Evolutionary conservation across 768 basidiomycete genomes (phyloP).

Genomic region (Suillus americanus): DNA sequence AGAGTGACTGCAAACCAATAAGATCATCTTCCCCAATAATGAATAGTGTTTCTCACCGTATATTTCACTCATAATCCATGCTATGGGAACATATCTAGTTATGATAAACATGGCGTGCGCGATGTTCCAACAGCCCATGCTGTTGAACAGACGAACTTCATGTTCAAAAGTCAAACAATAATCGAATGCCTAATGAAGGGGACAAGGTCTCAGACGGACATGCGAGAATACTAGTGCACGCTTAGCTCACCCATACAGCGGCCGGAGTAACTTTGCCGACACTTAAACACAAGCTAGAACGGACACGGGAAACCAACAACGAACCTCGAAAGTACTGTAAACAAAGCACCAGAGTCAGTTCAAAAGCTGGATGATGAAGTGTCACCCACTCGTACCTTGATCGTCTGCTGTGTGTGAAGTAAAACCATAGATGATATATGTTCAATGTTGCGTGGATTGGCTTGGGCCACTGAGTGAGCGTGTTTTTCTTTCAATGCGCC

Average conservation of each 20-base stretch:
- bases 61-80: constrained; percentile 4
- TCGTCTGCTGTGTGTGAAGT: constrained; percentile 10
- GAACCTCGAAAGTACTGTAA: constrained; percentile 13
- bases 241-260: constrained; percentile 9
- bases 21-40: neutral
- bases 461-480: neutral
- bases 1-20: neutral
- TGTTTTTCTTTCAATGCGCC: neutral
- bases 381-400: constrained; percentile 6
- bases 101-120: constrained; percentile 9
- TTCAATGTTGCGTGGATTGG: neutral
- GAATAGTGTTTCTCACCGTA: constrained; percentile 7
- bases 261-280: constrained; percentile 9
- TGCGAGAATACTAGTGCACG: neutral
- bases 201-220: neutral
- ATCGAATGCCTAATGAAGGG: constrained; percentile 6
- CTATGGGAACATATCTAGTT: constrained; percentile 12
- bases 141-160: constrained; percentile 11
- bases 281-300: too few relatives aligned
- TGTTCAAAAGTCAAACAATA: constrained; percentile 13
- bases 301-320: neutral
- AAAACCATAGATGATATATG: constrained; percentile 6
- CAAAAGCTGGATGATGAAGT: neutral
- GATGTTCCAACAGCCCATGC: constrained; percentile 3
- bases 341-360: neutral